Conservation (phyloP, 257 asterid species). For the Henckelia pumila region DNA sequence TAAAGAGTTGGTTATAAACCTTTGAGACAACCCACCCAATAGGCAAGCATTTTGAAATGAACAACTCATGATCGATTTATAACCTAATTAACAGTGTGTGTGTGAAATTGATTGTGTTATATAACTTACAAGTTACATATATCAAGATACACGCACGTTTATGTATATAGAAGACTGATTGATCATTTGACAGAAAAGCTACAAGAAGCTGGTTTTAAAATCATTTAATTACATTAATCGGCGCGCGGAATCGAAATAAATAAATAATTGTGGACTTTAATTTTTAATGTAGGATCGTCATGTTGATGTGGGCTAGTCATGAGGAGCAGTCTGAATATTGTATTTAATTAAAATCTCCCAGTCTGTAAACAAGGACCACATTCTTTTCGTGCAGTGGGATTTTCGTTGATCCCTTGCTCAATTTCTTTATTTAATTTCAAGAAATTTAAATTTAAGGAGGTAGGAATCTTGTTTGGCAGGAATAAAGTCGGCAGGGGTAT, state of each 20-base stretch:
- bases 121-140: no score
- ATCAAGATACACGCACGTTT: no score
- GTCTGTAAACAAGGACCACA: background rate
- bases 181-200: background rate
- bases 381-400: background rate
- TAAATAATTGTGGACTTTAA: background rate
- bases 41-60: no score
- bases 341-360: background rate
- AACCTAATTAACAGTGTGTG: no score
- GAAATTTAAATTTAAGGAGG: background rate
- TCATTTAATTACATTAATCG: no score
- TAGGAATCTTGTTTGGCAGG: background rate
- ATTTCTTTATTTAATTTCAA: background rate
- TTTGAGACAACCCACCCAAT: no score
- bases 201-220: background rate
- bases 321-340: background rate
- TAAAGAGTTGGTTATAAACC: no score
- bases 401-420: background rate
- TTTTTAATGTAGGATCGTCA: background rate
- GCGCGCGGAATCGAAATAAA: background rate
- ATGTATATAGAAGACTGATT: no score
- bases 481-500: background rate
- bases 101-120: no score
- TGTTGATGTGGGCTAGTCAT: background rate
- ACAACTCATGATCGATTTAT: no score